A percentile compares a stretch with the other conserved stretches of the same genome.
Evolutionary conservation across 768 basidiomycete genomes (phyloP).

Genomic region (Boletus tomentosulus): DNA sequence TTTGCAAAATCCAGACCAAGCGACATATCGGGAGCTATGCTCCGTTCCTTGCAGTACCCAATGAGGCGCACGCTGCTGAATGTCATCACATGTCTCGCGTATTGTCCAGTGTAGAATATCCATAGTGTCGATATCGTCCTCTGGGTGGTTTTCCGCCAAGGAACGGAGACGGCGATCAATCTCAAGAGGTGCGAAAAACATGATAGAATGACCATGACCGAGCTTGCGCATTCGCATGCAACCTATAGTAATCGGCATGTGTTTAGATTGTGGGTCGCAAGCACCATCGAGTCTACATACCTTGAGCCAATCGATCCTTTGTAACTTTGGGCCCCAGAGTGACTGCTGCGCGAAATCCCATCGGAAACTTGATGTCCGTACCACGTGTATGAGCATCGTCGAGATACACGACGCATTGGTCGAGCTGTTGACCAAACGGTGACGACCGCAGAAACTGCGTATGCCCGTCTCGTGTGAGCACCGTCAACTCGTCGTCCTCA

Average conservation of each 20-base stretch:
- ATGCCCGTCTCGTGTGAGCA: constrained; percentile 28
- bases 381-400: constrained; percentile 15
- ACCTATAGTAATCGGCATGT: too few relatives aligned
- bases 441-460: constrained; percentile 37
- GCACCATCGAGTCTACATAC: too few relatives aligned
- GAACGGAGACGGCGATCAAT: constrained; percentile 36
- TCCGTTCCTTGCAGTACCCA: constrained; percentile 45
- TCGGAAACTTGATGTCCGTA: constrained; percentile 15
- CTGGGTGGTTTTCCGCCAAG: constrained; percentile 6
- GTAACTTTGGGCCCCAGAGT: too few relatives aligned
- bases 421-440: constrained; percentile 1
- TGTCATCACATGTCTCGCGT: constrained; percentile 16
- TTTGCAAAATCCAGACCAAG: constrained; percentile 16
- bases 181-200: constrained; percentile 47
- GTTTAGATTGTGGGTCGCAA: too few relatives aligned
- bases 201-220: constrained; percentile 34
- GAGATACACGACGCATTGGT: constrained; percentile 8
- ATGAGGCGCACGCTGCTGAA: constrained; percentile 35
- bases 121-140: constrained; percentile 7
- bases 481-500: too few relatives aligned
- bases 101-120: constrained; percentile 41
- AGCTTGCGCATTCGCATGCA: too few relatives aligned
- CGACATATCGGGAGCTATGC: constrained; percentile 26
- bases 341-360: background rate
- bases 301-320: too few relatives aligned